Conservation (phyloP, 2,329 filamentous ascomycete species). For the Byssoonygena ceratinophila region DNA sequence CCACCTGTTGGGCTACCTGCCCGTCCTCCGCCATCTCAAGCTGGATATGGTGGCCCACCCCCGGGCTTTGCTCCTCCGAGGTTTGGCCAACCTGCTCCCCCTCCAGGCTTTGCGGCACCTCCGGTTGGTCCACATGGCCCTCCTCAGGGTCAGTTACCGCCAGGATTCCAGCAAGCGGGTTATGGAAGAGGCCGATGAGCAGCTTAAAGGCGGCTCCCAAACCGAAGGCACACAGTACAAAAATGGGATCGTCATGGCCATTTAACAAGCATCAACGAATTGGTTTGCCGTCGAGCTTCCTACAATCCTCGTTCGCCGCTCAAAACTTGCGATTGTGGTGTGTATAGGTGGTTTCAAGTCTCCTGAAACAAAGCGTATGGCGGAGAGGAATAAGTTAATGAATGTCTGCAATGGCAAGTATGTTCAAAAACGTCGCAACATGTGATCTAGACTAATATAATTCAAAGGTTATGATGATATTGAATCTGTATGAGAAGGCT, state of each 20-base stretch:
- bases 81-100: conserved; percentile 31
- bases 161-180: conserved; percentile 35
- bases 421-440: not conserved
- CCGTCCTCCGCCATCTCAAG: conserved; percentile 58
- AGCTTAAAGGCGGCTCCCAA: not conserved
- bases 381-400: not conserved
- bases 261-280: not conserved
- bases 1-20: conserved; percentile 50
- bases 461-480: conserved; percentile 2
- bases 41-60: conserved; percentile 55
- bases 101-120: conserved; percentile 38
- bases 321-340: no score
- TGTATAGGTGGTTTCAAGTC: not conserved
- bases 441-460: conserved; percentile 11
- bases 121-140: conserved; percentile 19
- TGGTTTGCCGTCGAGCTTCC: not conserved
- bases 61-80: conserved; percentile 30
- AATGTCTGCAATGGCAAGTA: conserved; percentile 3
- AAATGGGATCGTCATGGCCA: not conserved
- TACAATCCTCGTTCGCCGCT: not conserved
- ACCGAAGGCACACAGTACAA: not conserved
- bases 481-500: not conserved
- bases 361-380: not conserved
- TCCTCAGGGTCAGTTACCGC: conserved; percentile 30
- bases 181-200: conserved; percentile 32